Evolutionary conservation across 2,329 filamentous ascomycete genomes (phyloP).

Genomic region (Coniochaeta sp.): DNA sequence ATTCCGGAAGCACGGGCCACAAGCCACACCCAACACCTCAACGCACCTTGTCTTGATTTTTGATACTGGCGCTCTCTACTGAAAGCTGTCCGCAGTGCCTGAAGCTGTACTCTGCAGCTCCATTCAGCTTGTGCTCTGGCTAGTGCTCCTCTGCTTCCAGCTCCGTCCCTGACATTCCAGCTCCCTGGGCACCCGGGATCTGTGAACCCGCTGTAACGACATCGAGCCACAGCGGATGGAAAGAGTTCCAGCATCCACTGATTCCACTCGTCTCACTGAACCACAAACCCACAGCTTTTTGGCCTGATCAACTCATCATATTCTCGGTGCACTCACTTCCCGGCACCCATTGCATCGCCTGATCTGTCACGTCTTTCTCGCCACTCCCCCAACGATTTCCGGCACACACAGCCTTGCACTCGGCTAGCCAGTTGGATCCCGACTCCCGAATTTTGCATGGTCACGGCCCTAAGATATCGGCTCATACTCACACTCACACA

Average conservation of each 20-base stretch:
- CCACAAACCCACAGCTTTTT: slow-evolving; percentile 7
- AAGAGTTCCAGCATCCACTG: too few relatives aligned
- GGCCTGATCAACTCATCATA: slow-evolving; percentile 6
- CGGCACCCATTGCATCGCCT: slow-evolving; percentile 15
- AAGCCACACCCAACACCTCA: background rate
- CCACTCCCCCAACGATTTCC: slow-evolving; percentile 16
- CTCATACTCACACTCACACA: slow-evolving; percentile 8
- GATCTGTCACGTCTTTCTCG: slow-evolving; percentile 8
- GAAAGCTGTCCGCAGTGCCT: too few relatives aligned
- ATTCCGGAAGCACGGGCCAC: background rate
- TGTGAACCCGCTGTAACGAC: background rate
- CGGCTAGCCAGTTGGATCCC: background rate
- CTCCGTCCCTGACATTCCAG: too few relatives aligned
- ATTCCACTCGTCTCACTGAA: slow-evolving; percentile 1
- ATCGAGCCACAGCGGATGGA: background rate
- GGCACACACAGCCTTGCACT: background rate
- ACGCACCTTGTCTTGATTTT: background rate
- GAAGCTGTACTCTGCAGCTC: too few relatives aligned
- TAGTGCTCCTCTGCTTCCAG: too few relatives aligned
- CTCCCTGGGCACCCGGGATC: background rate
- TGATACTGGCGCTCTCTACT: too few relatives aligned
- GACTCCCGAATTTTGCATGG: background rate
- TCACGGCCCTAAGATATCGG: background rate
- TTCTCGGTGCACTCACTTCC: slow-evolving; percentile 12
- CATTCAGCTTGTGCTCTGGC: too few relatives aligned